Base-by-base conservation (phyloP, 805 yeast genomes). In the Schizosaccharomyces octosporus region DNA sequence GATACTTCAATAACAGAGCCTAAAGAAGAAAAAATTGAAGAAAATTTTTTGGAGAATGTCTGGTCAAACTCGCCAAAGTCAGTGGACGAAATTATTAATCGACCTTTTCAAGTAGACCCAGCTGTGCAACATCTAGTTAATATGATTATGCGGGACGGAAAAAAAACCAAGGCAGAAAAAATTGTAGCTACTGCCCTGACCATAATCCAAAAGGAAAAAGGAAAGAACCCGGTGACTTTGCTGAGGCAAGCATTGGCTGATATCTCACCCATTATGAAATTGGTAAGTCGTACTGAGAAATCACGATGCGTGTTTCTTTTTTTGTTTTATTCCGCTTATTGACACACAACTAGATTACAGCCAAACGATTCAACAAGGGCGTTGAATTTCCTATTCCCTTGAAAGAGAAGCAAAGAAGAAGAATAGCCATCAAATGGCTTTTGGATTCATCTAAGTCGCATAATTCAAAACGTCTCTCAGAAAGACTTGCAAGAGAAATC, bases 81-180 rank as follows among this genome's bases (percentile, higher is more conserved):
- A 45, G 27, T 45, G 21, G 51, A 19, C 1, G 51, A 24, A 17
- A 5, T 45, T 7, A 45, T 45, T 9, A 24, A 45, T 45, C 51
- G 51, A 17, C 51, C 51, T 19, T 45, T 45, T 17, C 51, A 45
- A 24, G 51, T 45, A n/a, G 51, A 45, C 51, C 27, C 51, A 19
- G 27, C 51, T 19, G 51, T 45, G 27, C 51, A 45, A 5, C 57
- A 51, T 24, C 80, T 93, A 68, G 83, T 86, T 62, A 88, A 88
- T 69, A 77, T 88, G 74, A 81, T 93, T 64, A 93, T 93, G 97
- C 81, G 86, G 69, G 83, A 87, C 69, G 98, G 98, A 55, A 82
- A 83, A 71, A 93, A 89, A 71, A 79, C 85, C 62, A 74, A 76
- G 60, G 97, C 97, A 0, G 83, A 83, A 69, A 83, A 78, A 66